Conservation (phyloP, 306 rosid genomes). For the Dicorynia guianensis region DNA sequence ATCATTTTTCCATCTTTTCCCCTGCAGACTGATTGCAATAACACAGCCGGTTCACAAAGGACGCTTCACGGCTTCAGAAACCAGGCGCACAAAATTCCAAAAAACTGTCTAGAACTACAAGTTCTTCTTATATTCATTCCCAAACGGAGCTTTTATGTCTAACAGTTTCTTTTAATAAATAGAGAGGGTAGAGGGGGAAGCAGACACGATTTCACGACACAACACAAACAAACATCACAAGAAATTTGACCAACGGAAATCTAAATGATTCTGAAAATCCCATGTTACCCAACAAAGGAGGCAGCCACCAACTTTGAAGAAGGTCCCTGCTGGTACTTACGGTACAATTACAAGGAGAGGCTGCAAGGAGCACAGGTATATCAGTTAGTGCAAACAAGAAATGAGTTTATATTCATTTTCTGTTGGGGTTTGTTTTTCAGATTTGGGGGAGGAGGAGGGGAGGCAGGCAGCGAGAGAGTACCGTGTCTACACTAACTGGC, state of each 20-base stretch:
- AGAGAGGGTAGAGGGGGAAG: neutral
- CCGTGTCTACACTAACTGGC: conserved; percentile 85
- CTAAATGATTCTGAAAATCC: conserved; percentile 33
- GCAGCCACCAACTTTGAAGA: conserved; percentile 36
- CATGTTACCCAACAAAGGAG: conserved; percentile 24
- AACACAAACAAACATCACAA: conserved; percentile 41
- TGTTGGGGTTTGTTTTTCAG: too few relatives aligned
- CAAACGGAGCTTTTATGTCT: conserved; percentile 30
- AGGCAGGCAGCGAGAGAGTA: conserved; percentile 39
- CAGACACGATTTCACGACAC: conserved; percentile 10
- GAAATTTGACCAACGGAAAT: conserved; percentile 31
- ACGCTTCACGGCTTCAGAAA: conserved; percentile 1
- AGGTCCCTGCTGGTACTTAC: conserved; percentile 48
- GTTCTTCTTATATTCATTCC: conserved; percentile 31
- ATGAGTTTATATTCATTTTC: too few relatives aligned
- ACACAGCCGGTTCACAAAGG: neutral
- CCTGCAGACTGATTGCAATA: neutral
- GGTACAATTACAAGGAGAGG: conserved; percentile 77
- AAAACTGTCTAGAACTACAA: conserved; percentile 35
- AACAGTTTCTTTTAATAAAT: conserved; percentile 25
- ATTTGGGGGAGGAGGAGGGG: neutral
- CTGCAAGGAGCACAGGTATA: conserved; percentile 51
- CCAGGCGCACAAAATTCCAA: conserved; percentile 20
- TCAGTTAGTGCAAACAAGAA: conserved; percentile 33
- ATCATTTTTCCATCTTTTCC: neutral